Conservation (phyloP, 169 alveolate genomes). For the Eimeria acervulina region DNA sequence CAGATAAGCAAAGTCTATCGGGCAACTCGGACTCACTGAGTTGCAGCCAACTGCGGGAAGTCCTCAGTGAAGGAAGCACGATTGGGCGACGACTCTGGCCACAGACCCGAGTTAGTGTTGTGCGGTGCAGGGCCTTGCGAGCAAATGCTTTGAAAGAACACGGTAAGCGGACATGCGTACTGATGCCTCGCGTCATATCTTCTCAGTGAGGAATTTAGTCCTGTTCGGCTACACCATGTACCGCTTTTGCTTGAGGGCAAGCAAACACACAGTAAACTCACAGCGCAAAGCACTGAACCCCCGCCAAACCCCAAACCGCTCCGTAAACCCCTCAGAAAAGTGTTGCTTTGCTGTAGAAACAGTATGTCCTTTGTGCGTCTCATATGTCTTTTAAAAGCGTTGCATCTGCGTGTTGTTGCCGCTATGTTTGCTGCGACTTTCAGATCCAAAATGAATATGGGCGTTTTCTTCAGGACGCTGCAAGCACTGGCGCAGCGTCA, state of each 20-base stretch:
- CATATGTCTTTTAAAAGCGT: neutral
- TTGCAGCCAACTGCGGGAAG: neutral
- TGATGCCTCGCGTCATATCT: neutral
- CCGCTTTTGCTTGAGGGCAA: neutral
- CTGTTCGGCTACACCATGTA: neutral
- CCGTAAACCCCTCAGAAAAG: no score
- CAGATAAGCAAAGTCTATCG: neutral
- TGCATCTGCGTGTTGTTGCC: no score
- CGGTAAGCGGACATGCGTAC: neutral
- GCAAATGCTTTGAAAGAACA: neutral
- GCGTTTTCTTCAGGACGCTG: slow-evolving; percentile 67
- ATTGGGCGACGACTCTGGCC: neutral
- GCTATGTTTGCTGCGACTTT: neutral
- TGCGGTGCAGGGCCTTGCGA: neutral
- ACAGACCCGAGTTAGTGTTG: neutral
- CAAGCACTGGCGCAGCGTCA: slow-evolving; percentile 75
- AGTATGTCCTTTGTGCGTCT: neutral
- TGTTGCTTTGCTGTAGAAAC: neutral
- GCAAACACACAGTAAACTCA: neutral
- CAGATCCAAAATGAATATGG: slow-evolving; percentile 64
- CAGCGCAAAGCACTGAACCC: neutral
- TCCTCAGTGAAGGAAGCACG: neutral
- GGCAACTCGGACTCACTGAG: neutral
- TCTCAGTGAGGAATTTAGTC: neutral
- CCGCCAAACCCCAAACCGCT: neutral